Base-by-base conservation (phyloP, 2,329 filamentous ascomycete genomes). In the Ascosphaera acerosa region DNA sequence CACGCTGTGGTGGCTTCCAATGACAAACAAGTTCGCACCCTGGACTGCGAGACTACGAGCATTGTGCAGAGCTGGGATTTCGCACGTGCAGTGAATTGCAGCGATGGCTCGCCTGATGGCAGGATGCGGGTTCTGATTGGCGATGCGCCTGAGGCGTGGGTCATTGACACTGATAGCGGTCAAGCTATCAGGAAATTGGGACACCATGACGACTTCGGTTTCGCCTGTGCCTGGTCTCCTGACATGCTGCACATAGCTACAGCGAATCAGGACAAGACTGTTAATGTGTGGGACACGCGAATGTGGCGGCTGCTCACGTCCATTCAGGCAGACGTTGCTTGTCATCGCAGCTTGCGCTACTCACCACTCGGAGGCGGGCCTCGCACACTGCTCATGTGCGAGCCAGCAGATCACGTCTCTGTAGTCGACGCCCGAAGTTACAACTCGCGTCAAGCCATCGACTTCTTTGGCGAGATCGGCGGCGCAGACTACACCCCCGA, bases 1-100 rank as follows among this genome's bases (percentile, higher is more conserved):
- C 54, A 55, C 27, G 62, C 60, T 2, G 56, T 62, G 2, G 62
- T 70, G 37, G 60, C 59, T 38, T 66, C 63, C 3, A 70, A 70
- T 40, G 65, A 70, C 43, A 46, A 52, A 25, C 55, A 57, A 25
- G 45, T 69, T 9, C 61, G 64, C 6, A 46, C 62, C 17, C 52
- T 70, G 18, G 64, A 70, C 41, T 57, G 58, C 40, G 49, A 47
- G 19, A 62, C 51, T 3, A 53, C 55, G 37, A 45, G 44, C 15
- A 55, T 57, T 34, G 32, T 50, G 7, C 41, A 43, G 10, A 45
- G 46, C 18, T 48, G 56, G 31, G 44, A 44, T 23, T 48, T 54
- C 14, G 45, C 46, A 9, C 48, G 47, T 7, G 48, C 50, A 15
- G 48, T 58, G 32, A 58, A 58, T 34, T 58, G 54, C 42, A 54